A percentile compares a stretch with the other conserved stretches of the same genome.
Conservation (phyloP, 140 eudicot genomes). For the Stevia rebaudiana region DNA sequence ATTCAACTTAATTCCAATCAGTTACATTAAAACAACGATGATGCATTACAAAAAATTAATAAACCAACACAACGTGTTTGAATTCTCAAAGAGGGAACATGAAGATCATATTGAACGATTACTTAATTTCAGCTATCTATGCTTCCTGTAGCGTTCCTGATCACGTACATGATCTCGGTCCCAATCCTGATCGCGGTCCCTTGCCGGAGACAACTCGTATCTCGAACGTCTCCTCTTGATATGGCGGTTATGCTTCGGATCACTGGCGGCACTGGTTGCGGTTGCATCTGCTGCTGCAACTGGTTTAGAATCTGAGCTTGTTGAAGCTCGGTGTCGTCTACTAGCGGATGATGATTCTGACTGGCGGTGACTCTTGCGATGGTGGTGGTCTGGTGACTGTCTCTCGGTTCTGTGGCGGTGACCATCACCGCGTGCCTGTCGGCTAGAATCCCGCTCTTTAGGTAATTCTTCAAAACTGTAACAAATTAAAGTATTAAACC, state of each 20-base stretch:
- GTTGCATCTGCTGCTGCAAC: slow-evolving; percentile 23
- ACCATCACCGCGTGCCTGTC: slow-evolving; percentile 54
- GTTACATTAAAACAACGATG: too few species aligned
- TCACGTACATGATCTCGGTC: too few species aligned
- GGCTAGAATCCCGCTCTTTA: slow-evolving; percentile 45
- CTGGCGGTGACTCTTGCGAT: slow-evolving; percentile 39
- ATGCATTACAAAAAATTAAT: too few species aligned
- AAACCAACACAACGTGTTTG: not conserved
- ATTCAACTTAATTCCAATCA: too few species aligned
- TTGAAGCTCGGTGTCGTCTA: slow-evolving; percentile 34
- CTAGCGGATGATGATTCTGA: slow-evolving; percentile 45
- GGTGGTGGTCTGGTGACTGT: slow-evolving; percentile 45
- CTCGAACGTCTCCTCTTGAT: slow-evolving; percentile 90
- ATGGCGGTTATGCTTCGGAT: slow-evolving; percentile 61
- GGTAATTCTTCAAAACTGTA: slow-evolving; percentile 43
- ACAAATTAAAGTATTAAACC: not conserved
- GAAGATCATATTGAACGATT: not conserved
- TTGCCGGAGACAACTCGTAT: slow-evolving; percentile 67
- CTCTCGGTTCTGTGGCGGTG: slow-evolving; percentile 47
- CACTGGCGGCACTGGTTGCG: slow-evolving; percentile 30
- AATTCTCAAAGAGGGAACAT: slow-evolving; percentile 1
- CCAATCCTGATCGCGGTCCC: slow-evolving; percentile 30
- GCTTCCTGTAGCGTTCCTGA: slow-evolving; percentile 40
- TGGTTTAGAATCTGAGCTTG: slow-evolving; percentile 29
- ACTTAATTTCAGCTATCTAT: slow-evolving; percentile 42